phyloP scores from a whole-genome alignment of 108 stramenopile genomes.

The Cyclotella cryptica region DNA sequence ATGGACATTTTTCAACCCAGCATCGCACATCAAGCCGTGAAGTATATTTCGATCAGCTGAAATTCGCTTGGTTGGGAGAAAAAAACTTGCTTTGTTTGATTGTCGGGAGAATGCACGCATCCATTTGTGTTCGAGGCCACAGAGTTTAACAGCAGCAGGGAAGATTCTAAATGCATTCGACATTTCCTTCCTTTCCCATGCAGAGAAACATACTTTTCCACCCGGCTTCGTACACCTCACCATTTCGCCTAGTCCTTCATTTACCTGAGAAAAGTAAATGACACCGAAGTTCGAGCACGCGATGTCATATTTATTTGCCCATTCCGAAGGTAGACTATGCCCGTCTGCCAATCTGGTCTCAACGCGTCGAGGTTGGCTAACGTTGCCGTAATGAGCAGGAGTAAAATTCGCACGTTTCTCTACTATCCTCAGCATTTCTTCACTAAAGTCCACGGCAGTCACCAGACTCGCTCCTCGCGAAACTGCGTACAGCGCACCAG shows the following conservation, averaged over 20 bases:
- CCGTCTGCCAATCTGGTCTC: constrained; percentile 23
- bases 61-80: constrained; percentile 26
- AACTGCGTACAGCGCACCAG: constrained; percentile 13
- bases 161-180: constrained; percentile 23
- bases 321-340: constrained; percentile 6
- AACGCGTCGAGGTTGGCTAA: not conserved
- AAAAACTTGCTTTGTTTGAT: constrained; percentile 12
- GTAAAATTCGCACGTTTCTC: not conserved
- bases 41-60: not conserved
- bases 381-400: not conserved
- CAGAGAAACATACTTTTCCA: constrained; percentile 26
- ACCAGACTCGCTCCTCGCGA: constrained; percentile 10
- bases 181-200: constrained; percentile 15
- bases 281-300: constrained; percentile 24
- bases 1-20: constrained; percentile 14
- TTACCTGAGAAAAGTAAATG: constrained; percentile 25
- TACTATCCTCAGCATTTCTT: constrained; percentile 4
- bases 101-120: not conserved
- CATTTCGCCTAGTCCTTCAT: constrained; percentile 16
- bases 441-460: constrained; percentile 20
- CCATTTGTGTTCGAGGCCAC: constrained; percentile 19
- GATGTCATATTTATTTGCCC: constrained; percentile 25
- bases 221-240: constrained; percentile 21
- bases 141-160: constrained; percentile 8
- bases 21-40: not conserved